Evolutionary conservation across 140 eudicot species (phyloP).

Genomic region (Cichorium intybus): DNA sequence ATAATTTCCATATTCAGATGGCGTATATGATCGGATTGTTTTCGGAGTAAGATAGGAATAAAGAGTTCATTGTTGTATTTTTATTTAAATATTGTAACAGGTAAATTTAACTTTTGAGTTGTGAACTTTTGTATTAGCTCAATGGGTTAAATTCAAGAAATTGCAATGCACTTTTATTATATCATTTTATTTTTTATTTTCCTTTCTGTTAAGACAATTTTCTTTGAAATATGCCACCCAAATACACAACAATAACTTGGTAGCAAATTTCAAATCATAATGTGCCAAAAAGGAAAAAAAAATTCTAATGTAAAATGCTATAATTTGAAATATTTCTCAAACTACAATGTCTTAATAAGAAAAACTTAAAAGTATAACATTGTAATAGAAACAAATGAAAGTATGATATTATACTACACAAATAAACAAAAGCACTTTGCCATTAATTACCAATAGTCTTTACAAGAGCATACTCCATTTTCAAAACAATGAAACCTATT

Average conservation of each 20-base stretch:
- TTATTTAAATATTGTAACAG: constrained; percentile 11
- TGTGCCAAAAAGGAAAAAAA: neutral
- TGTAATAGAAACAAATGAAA: neutral
- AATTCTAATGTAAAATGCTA: neutral
- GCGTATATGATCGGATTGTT: neutral
- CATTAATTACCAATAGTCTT: constrained; percentile 61
- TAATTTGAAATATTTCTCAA: too few relatives aligned
- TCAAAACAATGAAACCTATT: constrained; percentile 81
- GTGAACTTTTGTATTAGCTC: neutral
- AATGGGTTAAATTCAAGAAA: neutral
- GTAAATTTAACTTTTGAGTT: constrained; percentile 8
- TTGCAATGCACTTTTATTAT: neutral
- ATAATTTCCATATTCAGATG: neutral
- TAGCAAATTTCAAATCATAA: neutral
- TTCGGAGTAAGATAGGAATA: constrained; percentile 14
- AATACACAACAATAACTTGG: neutral
- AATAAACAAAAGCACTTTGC: neutral
- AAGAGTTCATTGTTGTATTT: constrained; percentile 24
- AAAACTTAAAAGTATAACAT: too few relatives aligned
- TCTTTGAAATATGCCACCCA: neutral
- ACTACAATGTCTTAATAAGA: too few relatives aligned
- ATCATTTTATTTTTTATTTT: too few relatives aligned
- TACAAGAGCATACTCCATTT: constrained; percentile 81
- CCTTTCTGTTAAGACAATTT: neutral
- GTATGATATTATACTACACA: neutral